A percentile compares a stretch with the other conserved stretches of the same genome.
These are phyloP conservation scores for Coccomyxa sp. DNA, from an alignment of 139 green algal genomes.

Conservation along the genomic window DNA sequence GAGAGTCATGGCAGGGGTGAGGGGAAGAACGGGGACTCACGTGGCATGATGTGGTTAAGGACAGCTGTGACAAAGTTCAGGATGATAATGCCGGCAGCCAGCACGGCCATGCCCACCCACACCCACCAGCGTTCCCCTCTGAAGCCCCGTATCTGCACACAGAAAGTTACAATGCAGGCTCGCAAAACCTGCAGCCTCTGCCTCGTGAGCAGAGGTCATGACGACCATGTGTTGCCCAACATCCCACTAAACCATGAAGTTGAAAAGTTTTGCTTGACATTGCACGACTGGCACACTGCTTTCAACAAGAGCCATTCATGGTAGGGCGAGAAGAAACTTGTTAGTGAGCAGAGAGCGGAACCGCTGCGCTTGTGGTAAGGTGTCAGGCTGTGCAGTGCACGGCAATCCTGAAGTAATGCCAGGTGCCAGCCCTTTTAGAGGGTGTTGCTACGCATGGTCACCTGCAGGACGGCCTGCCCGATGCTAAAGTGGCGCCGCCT, in stretches of 20 bases:
- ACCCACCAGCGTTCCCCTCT: slow-evolving; percentile 5
- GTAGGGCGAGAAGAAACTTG: too few species aligned
- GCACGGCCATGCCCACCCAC: slow-evolving; percentile 5
- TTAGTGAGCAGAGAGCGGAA: too few species aligned
- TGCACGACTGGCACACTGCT: background rate
- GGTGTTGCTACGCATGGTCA: background rate
- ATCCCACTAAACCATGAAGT: background rate
- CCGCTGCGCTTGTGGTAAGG: too few species aligned
- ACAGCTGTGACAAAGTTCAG: slow-evolving; percentile 12
- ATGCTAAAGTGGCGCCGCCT: background rate
- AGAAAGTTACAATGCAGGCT: too few species aligned
- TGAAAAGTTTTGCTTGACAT: background rate
- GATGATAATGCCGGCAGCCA: slow-evolving; percentile 6
- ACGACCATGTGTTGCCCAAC: too few species aligned
- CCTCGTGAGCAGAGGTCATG: too few species aligned
- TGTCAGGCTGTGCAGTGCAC: too few species aligned
- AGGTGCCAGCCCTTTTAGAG: too few species aligned
- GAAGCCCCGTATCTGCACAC: background rate
- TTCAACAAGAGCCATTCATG: background rate
- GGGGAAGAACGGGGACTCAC: background rate
- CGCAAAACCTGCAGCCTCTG: too few species aligned
- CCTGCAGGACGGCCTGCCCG: slow-evolving; percentile 2
- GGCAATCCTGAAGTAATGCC: too few species aligned
- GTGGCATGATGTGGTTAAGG: background rate
- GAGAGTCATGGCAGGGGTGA: too few species aligned